Base-by-base conservation (phyloP, 441 rosid genomes). In the Mallotus repandus region DNA sequence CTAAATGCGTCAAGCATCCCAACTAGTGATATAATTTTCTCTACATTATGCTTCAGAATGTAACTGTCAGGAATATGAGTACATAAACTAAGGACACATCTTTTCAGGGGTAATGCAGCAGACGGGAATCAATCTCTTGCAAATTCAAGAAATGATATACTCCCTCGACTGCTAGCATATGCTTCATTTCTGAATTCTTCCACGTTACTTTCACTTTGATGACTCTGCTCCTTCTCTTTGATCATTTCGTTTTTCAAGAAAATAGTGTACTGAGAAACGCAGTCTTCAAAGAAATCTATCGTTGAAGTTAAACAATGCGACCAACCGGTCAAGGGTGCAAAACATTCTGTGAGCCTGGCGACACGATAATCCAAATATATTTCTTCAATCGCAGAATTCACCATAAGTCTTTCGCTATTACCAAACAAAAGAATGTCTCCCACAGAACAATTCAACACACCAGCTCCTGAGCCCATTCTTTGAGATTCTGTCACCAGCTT, bases 311-410 rank as follows among this genome's bases (percentile, higher is more conserved):
- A 68, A 59, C 80, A 50, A 29, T 77, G 54, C 68, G 45, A 25
- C 85, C 86, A 79, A 21, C 85, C 86, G 32, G 67, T 73, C 53
- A 25, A 46, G 8, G 62, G 29, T 9, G 72, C 81, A 73, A 79
- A 77, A 76, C 83, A 86, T 58, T 84, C 63, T 6, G 1, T 29
- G 19, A 88, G 81, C 74, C 52, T 63, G 50, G 81, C 4, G 21
- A 82, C 65, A 29, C 88, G 88, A 70, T 74, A 65, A 69, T 86
- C 86, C 79, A 88, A 55, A 66, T 65, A 82, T 69, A 88, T 80
- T 12, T 88, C 83, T 60, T 81, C 76, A 54, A 78, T 70, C 16
- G 72, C 86, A 0, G 73, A 46, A 75, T 61, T 66, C 41, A 80
- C 66, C 11, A 74, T 83, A 5, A 81, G 82, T 50, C 84, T 48